A percentile compares a stretch with the other conserved stretches of the same genome.
Conservation (phyloP, 2,329 filamentous ascomycete species). For the Trichoderma asperellum region DNA sequence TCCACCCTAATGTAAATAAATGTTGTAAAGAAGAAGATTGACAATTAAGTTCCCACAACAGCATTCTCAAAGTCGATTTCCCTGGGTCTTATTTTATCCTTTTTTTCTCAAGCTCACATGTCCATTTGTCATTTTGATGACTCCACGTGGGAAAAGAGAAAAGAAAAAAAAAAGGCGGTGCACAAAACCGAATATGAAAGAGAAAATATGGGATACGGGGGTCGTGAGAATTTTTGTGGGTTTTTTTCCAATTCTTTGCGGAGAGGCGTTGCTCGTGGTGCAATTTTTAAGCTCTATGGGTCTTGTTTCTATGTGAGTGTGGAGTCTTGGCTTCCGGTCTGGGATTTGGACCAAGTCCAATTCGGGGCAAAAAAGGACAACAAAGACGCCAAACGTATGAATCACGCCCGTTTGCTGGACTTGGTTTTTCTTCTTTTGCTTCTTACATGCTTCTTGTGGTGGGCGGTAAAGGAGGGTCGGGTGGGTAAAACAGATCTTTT, state of each 20-base stretch:
- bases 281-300: background rate
- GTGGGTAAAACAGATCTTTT: background rate
- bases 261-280: background rate
- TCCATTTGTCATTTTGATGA: background rate
- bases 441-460: background rate
- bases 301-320: background rate
- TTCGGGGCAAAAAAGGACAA: conserved; percentile 25
- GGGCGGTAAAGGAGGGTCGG: background rate
- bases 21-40: background rate
- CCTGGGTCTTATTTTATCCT: background rate
- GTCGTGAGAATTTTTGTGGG: background rate
- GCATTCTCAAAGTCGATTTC: background rate
- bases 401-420: background rate
- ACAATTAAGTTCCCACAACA: background rate
- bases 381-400: conserved; percentile 10
- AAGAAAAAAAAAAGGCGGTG: background rate
- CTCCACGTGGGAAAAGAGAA: conserved; percentile 2
- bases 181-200: background rate
- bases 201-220: conserved; percentile 17
- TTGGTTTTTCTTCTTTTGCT: background rate
- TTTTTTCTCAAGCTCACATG: background rate
- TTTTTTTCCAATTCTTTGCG: background rate
- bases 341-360: background rate
- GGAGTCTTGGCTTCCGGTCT: conserved; percentile 15
- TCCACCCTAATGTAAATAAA: background rate